phyloP scores from a whole-genome alignment of 352 stramenopile species.

The Phytophthora boehmeriae region DNA sequence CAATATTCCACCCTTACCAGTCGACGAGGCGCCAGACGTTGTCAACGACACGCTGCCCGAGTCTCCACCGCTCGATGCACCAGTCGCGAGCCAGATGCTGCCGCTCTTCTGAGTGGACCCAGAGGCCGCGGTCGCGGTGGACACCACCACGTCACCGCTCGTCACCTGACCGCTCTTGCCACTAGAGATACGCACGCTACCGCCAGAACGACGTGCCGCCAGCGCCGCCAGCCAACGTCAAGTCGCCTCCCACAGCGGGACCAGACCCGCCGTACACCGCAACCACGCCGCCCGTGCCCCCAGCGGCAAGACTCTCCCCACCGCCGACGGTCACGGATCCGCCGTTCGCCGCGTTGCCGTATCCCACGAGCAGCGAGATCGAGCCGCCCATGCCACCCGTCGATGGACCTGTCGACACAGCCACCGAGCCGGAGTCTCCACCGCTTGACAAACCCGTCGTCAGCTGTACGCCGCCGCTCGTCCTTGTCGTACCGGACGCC shows the following conservation, averaged over 20 bases:
- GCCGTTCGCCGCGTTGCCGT: neutral
- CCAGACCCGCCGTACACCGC: conserved; percentile 2
- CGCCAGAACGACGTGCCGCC: conserved; percentile 2
- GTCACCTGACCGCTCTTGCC: neutral
- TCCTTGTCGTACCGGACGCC: neutral
- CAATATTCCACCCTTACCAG: conserved; percentile 10
- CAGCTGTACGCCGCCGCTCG: conserved; percentile 6
- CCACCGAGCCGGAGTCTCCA: conserved; percentile 2
- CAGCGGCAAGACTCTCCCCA: neutral
- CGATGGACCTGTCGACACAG: conserved; percentile 3
- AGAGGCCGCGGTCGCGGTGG: neutral
- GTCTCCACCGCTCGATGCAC: neutral
- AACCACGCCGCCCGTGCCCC: conserved; percentile 3
- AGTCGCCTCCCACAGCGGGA: neutral
- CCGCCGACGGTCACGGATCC: neutral
- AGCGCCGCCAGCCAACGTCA: neutral
- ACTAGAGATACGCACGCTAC: conserved; percentile 8
- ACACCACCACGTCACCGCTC: neutral
- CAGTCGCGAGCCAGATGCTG: neutral
- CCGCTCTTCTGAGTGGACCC: neutral
- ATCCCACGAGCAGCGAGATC: conserved; percentile 11
- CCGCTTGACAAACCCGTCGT: neutral
- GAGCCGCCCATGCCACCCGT: conserved; percentile 6
- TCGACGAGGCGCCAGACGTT: conserved; percentile 6
- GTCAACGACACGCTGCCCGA: conserved; percentile 3